Evolutionary conservation across 768 basidiomycete species (phyloP).

Genomic region (Royoungia palumana): DNA sequence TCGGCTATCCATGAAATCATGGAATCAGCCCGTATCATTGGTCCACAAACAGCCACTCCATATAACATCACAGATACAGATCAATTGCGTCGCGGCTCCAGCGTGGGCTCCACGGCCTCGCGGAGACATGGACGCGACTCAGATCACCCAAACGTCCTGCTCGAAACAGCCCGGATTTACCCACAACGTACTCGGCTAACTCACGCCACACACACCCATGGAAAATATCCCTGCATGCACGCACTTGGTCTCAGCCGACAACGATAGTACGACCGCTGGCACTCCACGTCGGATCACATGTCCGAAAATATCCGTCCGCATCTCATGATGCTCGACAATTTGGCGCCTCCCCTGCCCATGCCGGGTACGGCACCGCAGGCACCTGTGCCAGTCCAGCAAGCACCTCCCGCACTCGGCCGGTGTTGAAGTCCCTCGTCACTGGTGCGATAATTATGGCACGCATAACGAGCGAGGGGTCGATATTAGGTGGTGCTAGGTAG

Average conservation of each 20-base stretch:
- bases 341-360: conserved; percentile 5
- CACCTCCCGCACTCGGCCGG: conserved; percentile 20
- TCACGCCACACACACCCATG: conserved; percentile 15
- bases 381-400: conserved; percentile 21
- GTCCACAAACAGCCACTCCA: neutral
- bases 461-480: conserved; percentile 46
- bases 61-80: conserved; percentile 18
- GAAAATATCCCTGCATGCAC: conserved; percentile 12
- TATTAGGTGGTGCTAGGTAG: conserved; percentile 36
- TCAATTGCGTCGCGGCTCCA: conserved; percentile 26
- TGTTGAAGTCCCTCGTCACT: conserved; percentile 43
- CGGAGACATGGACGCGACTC: conserved; percentile 13
- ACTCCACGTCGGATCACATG: conserved; percentile 13
- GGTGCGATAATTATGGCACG: conserved; percentile 52
- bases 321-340: conserved; percentile 1
- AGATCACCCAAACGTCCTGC: conserved; percentile 12
- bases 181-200: conserved; percentile 30
- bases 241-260: conserved; percentile 20
- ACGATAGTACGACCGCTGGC: conserved; percentile 3
- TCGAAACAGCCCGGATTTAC: conserved; percentile 10
- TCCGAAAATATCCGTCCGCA: conserved; percentile 11
- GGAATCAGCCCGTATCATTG: conserved; percentile 13
- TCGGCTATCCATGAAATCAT: conserved; percentile 14
- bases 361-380: conserved; percentile 21
- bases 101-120: conserved; percentile 30